Conservation (phyloP, 768 basidiomycete genomes). For the Neoboletus brunneissimus region DNA sequence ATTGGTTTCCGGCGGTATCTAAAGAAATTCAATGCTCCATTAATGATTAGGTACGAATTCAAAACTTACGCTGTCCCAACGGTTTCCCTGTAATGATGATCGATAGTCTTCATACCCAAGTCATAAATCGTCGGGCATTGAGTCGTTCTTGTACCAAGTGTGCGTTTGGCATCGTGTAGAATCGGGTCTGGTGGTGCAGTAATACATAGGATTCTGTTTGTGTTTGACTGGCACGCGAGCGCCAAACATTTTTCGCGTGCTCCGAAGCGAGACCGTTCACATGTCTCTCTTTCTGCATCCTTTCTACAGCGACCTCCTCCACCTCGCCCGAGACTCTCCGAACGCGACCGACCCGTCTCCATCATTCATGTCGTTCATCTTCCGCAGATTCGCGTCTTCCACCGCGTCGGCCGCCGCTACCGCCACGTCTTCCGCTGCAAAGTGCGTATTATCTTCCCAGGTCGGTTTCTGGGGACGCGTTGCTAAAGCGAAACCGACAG, state of each 20-base stretch:
- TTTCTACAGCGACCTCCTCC: conserved; percentile 22
- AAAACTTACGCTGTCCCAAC: too few relatives aligned
- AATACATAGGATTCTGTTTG: not conserved
- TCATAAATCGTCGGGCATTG: too few relatives aligned
- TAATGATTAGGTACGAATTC: too few relatives aligned
- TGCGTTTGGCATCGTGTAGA: not conserved
- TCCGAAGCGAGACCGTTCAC: not conserved
- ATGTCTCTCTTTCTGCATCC: conserved; percentile 27
- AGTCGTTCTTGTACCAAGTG: not conserved
- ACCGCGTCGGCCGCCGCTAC: conserved; percentile 36
- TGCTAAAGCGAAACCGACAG: conserved; percentile 9
- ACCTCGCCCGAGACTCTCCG: conserved; percentile 11
- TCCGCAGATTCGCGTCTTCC: conserved; percentile 51
- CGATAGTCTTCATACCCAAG: too few relatives aligned
- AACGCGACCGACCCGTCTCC: conserved; percentile 13
- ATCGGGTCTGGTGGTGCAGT: not conserved
- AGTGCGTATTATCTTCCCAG: conserved; percentile 5
- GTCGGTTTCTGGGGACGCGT: not conserved
- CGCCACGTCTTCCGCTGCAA: conserved; percentile 13
- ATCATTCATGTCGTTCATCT: conserved; percentile 45
- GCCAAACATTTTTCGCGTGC: not conserved
- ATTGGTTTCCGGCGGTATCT: too few relatives aligned
- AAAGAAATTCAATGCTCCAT: too few relatives aligned
- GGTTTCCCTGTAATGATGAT: too few relatives aligned
- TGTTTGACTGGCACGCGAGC: not conserved